A percentile compares a stretch with the other conserved stretches of the same genome.
Evolutionary conservation across 1,284 basidiomycete species (phyloP).

Genomic region (Apiotrichum gamsii): DNA sequence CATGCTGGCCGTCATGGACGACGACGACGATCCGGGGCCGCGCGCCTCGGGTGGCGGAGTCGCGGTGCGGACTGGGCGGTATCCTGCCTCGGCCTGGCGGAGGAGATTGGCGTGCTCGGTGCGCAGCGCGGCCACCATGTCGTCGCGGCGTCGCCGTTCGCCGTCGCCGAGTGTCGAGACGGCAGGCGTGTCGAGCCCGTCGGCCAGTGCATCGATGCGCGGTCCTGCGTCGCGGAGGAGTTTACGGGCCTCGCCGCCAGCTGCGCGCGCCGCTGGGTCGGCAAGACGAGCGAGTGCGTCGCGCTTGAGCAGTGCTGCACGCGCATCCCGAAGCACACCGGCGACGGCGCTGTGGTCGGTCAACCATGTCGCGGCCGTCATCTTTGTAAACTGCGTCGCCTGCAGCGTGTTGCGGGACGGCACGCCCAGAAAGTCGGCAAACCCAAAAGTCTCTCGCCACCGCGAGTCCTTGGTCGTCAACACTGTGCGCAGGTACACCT

Average conservation of each 20-base stretch:
- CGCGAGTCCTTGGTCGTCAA: constrained; percentile 68
- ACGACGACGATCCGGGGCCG: neutral
- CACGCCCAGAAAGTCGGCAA: constrained; percentile 78
- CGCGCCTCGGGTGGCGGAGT: constrained; percentile 3
- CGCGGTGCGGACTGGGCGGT: constrained; percentile 12
- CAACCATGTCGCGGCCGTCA: constrained; percentile 70
- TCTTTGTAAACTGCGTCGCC: constrained; percentile 46
- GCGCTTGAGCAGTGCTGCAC: constrained; percentile 75
- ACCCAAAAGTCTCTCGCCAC: constrained; percentile 75
- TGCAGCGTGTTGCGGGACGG: constrained; percentile 47
- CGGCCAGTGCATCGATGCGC: constrained; percentile 63
- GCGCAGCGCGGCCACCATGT: constrained; percentile 71
- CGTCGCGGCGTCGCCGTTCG: constrained; percentile 71
- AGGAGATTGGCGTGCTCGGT: constrained; percentile 59
- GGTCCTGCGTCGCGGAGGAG: constrained; percentile 67
- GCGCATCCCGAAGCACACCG: constrained; percentile 66
- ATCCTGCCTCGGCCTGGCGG: constrained; percentile 44
- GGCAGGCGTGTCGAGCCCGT: constrained; percentile 59
- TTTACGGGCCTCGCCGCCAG: constrained; percentile 76
- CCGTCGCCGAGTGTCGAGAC: constrained; percentile 60
- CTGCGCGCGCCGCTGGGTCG: constrained; percentile 68
- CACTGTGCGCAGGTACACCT: constrained; percentile 80
- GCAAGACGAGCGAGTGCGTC: constrained; percentile 71
- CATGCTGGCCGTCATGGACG: neutral
- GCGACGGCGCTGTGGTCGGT: constrained; percentile 73